Conservation (phyloP, 345 rosid species). For the Litchi chinensis region DNA sequence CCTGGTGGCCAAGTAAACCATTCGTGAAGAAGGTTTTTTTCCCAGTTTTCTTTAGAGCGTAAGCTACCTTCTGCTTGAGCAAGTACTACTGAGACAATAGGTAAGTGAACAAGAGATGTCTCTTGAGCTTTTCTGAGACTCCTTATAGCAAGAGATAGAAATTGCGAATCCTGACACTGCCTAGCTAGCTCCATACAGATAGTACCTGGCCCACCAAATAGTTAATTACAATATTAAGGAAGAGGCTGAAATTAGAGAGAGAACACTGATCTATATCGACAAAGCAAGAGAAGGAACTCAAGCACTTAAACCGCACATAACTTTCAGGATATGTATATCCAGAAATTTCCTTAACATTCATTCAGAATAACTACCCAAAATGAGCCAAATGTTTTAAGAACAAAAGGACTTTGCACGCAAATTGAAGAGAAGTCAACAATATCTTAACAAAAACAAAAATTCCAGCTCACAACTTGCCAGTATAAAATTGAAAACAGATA, state of each 20-base stretch:
- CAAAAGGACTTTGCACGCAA: background rate
- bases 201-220: slow-evolving; percentile 49
- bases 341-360: background rate
- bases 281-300: background rate
- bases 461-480: background rate
- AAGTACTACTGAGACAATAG: slow-evolving; percentile 64
- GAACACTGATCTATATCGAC: background rate
- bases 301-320: background rate
- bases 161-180: slow-evolving; percentile 48
- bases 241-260: background rate
- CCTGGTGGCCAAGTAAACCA: slow-evolving; percentile 98
- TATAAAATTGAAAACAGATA: background rate
- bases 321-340: background rate
- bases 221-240: background rate
- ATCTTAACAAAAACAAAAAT: background rate
- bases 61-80: slow-evolving; percentile 96
- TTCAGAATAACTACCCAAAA: background rate
- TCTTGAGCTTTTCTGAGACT: slow-evolving; percentile 64
- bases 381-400: background rate
- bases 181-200: slow-evolving; percentile 76
- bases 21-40: slow-evolving; percentile 71
- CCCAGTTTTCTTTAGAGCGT: slow-evolving; percentile 76
- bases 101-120: slow-evolving; percentile 50
- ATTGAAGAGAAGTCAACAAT: background rate
- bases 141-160: slow-evolving; percentile 60